A percentile compares a stretch with the other conserved stretches of the same genome.
These are phyloP conservation scores for Penicillium verrucosum DNA, from an alignment of 2,329 filamentous ascomycete species.

Conservation along the genomic window DNA sequence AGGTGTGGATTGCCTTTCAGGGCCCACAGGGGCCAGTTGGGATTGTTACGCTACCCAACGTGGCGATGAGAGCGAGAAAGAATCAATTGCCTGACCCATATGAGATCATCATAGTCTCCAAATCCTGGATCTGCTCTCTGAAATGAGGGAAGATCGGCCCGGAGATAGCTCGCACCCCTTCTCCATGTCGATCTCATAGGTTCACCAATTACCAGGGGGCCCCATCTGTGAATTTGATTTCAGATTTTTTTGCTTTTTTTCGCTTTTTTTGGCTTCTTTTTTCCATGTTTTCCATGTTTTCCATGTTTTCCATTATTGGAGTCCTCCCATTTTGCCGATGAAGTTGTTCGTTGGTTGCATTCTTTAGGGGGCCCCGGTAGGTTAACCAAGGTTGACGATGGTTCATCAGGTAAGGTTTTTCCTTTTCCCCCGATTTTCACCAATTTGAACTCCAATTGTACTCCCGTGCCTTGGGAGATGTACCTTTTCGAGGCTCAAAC, in stretches of 20 bases:
- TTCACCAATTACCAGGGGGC: slow-evolving; percentile 5
- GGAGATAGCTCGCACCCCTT: slow-evolving; percentile 9
- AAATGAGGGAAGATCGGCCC: slow-evolving; percentile 17
- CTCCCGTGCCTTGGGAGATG: too few relatives aligned
- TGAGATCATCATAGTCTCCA: slow-evolving; percentile 19
- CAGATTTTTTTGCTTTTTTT: background rate
- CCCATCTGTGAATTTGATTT: background rate
- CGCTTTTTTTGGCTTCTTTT: background rate
- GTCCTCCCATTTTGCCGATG: background rate
- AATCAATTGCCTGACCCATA: slow-evolving; percentile 1
- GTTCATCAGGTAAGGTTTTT: background rate
- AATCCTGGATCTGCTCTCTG: slow-evolving; percentile 12
- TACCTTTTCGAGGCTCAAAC: background rate
- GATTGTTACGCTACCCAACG: slow-evolving; percentile 18
- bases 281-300: background rate
- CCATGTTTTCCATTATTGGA: background rate
- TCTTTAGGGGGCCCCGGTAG: background rate
- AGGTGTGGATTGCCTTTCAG: slow-evolving; percentile 6
- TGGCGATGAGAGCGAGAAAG: slow-evolving; percentile 16
- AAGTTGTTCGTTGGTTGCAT: background rate
- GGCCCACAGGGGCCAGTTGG: background rate
- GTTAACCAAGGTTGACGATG: background rate
- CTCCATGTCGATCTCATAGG: slow-evolving; percentile 14
- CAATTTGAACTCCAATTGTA: background rate
- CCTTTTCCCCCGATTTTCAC: background rate